A percentile compares a stretch with the other conserved stretches of the same genome.
These are phyloP conservation scores for Termitomyces sp. DNA, from an alignment of 768 basidiomycete genomes.

Conservation along the genomic window DNA sequence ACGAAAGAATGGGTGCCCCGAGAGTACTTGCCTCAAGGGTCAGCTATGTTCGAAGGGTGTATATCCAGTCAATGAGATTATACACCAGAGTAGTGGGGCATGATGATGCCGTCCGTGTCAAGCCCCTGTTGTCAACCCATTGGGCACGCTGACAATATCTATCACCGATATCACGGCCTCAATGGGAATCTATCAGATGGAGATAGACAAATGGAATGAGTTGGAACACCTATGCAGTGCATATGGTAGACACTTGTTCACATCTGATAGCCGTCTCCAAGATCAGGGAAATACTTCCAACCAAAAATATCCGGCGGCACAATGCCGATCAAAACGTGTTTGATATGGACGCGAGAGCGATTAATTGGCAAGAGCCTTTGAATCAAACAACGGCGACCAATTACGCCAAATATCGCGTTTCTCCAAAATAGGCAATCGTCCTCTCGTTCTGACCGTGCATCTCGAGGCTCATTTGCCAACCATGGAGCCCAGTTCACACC, in stretches of 20 bases:
- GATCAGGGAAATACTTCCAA: too few species aligned
- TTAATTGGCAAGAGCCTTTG: neutral
- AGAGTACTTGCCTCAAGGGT: conserved; percentile 8
- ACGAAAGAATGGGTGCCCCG: neutral
- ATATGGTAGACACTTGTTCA: too few species aligned
- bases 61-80: neutral
- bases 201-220: too few species aligned
- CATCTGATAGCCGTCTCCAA: too few species aligned
- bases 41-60: neutral
- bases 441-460: neutral
- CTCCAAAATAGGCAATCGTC: conserved; percentile 18
- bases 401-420: conserved; percentile 6
- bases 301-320: too few species aligned
- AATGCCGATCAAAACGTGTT: neutral
- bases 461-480: conserved; percentile 27
- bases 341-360: neutral
- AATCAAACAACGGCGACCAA: neutral
- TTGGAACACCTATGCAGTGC: too few species aligned
- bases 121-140: neutral
- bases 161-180: neutral
- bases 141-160: neutral
- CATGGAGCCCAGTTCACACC: conserved; percentile 27
- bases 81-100: conserved; percentile 1
- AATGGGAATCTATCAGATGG: too few species aligned
- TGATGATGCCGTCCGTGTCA: neutral